These are phyloP conservation scores for Leptomonas seymouri DNA, from an alignment of 208 protist species.

Conservation along the genomic window DNA sequence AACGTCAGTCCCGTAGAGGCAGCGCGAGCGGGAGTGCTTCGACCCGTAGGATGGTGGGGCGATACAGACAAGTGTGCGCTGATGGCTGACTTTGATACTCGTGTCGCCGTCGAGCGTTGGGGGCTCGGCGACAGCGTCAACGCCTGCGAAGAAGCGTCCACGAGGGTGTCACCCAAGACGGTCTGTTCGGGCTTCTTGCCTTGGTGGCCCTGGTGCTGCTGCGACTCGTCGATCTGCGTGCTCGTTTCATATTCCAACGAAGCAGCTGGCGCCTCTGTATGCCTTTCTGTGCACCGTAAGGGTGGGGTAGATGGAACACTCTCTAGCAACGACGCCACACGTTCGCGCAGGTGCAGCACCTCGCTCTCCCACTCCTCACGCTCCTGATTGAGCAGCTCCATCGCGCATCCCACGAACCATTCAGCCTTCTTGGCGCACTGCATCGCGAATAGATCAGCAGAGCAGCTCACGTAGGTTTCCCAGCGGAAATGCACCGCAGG, in stretches of 20 bases:
- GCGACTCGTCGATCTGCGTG: background rate
- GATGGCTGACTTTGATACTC: background rate
- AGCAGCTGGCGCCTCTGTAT: background rate
- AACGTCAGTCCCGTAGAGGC: too few species aligned
- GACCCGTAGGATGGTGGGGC: background rate
- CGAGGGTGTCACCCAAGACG: background rate
- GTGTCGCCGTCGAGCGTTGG: background rate
- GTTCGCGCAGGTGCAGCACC: slow-evolving; percentile 38
- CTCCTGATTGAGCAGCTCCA: slow-evolving; percentile 11
- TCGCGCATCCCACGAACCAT: slow-evolving; percentile 5
- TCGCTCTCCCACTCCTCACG: slow-evolving; percentile 43
- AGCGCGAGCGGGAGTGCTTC: background rate
- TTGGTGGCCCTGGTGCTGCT: background rate
- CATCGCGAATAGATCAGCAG: background rate
- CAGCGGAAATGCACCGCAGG: background rate
- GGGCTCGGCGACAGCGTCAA: slow-evolving; percentile 16
- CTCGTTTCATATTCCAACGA: background rate
- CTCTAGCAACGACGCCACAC: slow-evolving; percentile 16
- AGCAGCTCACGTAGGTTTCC: background rate
- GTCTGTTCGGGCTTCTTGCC: background rate
- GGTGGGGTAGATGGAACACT: background rate
- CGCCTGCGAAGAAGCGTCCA: slow-evolving; percentile 19
- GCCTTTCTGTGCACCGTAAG: background rate
- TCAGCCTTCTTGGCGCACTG: background rate
- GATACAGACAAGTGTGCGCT: background rate